Base-by-base conservation (phyloP, 805 yeast species). In the Cyberlindnera meyerae region DNA sequence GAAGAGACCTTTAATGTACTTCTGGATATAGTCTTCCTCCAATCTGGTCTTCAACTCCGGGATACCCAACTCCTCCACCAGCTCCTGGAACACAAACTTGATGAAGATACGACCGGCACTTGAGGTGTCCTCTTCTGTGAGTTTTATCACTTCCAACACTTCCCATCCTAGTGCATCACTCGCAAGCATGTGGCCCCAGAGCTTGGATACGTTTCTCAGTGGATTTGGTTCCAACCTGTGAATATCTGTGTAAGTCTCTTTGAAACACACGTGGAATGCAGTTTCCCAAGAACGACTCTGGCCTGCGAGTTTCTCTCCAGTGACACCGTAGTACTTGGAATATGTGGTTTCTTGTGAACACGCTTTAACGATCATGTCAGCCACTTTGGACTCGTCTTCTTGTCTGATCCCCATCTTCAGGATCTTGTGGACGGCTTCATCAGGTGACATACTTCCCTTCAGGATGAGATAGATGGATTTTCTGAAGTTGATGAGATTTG, bases 401-500 rank as follows among this genome's bases (percentile, higher is more conserved):
- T 48, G 54, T 1, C 63, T 60, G 11, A 69, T 62, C 8, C 67
- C 51, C 11, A 84, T 51, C 51, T 72, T 74, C 27, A 84, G 48
- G 6, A 93, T 61, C 57, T 89, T 89, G 57, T 89, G 97, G 1
- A 86, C 88, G 1, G 95, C 90, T 64, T 93, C 98, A 47, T 86
- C 95, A 5, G 89, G 78, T 0, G 94, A 80, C 80, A 90, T 75
- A 42, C 95, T 79, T 16, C 96, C 86, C 81, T 85, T 87, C 8
- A 93, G 65, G 0, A 90, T 81, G 20, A 89, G 62, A 50, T 90
- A 90, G 3, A 90, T 82, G 2, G 73, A 73, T 49, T 86, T 86
- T 48, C 86, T 86, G 47, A 77, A 77, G 34, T 78, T 76, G 2
- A 77, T 65, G 21, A 79, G 59, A 18, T 75, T 75, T 0, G 79